Evolutionary conservation across 257 asterid species (phyloP).

Genomic region (Anisodus acutangulus): DNA sequence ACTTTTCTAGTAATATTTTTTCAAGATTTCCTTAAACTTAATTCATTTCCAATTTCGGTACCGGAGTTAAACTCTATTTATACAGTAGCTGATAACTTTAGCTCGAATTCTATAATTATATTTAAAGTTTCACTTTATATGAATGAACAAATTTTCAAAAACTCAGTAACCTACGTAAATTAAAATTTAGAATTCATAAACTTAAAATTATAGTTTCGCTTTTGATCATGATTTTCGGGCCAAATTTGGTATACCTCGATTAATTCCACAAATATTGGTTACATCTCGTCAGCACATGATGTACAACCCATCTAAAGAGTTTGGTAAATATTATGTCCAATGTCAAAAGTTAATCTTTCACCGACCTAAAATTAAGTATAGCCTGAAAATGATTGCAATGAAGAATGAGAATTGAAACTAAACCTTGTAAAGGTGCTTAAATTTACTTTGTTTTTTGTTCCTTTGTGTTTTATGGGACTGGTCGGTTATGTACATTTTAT

Average conservation of each 20-base stretch:
- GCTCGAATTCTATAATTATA: neutral
- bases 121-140: neutral
- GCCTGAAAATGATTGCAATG: neutral
- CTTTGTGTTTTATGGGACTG: slow-evolving; percentile 17
- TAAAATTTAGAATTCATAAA: neutral
- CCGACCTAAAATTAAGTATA: neutral
- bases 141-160: neutral
- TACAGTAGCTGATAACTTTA: neutral
- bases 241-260: neutral
- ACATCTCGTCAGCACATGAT: neutral
- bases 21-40: neutral
- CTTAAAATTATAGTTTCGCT: neutral
- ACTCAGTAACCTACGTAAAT: neutral
- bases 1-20: neutral
- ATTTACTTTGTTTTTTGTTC: neutral
- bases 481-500: neutral
- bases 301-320: neutral
- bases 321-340: neutral
- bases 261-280: neutral
- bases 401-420: neutral
- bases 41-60: neutral
- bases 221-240: no score
- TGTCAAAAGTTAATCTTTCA: neutral
- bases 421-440: slow-evolving; percentile 5
- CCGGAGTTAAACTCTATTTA: neutral